Conservation (phyloP, 2,329 filamentous ascomycete species). For the Cadophora sp. region DNA sequence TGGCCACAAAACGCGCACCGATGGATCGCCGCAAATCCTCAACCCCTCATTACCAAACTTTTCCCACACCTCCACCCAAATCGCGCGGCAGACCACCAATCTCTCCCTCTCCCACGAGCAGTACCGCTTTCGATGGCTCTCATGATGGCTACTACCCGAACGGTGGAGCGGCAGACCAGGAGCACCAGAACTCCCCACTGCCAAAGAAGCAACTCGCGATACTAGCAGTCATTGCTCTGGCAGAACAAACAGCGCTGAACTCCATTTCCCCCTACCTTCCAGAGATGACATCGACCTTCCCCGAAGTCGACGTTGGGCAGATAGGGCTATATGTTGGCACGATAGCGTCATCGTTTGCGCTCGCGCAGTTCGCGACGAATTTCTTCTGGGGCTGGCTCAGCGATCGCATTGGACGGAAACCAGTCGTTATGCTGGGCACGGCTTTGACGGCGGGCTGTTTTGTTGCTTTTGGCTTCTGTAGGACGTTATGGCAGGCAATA, state of each 20-base stretch:
- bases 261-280: constrained; percentile 96
- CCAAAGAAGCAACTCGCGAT: constrained; percentile 84
- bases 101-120: constrained; percentile 45
- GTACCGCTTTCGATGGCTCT: constrained; percentile 42
- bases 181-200: constrained; percentile 64
- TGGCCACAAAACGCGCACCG: constrained; percentile 23
- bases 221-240: constrained; percentile 85
- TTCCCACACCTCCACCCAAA: constrained; percentile 76
- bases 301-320: constrained; percentile 73
- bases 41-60: constrained; percentile 77
- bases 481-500: constrained; percentile 81
- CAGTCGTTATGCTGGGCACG: constrained; percentile 82
- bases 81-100: constrained; percentile 57
- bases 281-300: constrained; percentile 87
- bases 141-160: constrained; percentile 42
- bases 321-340: constrained; percentile 89
- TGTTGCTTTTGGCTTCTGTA: constrained; percentile 85
- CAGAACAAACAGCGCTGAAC: constrained; percentile 96
- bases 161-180: constrained; percentile 46
- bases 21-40: constrained; percentile 46
- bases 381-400: constrained; percentile 90
- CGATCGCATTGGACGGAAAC: constrained; percentile 81
- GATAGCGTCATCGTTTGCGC: constrained; percentile 88
- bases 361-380: constrained; percentile 92
- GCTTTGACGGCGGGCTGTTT: constrained; percentile 84